Evolutionary conservation across 2,329 filamentous ascomycete species (phyloP).

Genomic region (Sporothrix schenckii): DNA sequence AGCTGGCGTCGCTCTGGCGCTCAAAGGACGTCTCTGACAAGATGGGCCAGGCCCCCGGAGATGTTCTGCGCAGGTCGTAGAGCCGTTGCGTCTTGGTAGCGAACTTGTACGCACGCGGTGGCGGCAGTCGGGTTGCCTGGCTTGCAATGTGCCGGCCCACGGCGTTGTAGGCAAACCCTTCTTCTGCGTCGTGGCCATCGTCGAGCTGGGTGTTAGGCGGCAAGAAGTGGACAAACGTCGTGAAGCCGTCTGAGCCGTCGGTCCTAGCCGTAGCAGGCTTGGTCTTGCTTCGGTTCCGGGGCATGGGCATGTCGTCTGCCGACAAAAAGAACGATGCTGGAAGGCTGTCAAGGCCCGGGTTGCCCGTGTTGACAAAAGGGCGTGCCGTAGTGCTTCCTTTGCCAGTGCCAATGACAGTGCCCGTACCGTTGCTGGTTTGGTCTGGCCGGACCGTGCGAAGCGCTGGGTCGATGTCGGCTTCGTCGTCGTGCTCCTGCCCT

Average conservation of each 20-base stretch:
- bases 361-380: not conserved
- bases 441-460: constrained; percentile 17
- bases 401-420: no score
- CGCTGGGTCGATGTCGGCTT: constrained; percentile 31
- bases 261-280: not conserved
- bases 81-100: constrained; percentile 20
- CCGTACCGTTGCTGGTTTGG: not conserved
- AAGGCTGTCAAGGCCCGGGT: constrained; percentile 35
- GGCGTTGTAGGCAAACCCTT: not conserved
- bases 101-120: constrained; percentile 24
- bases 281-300: not conserved
- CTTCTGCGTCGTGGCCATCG: constrained; percentile 18
- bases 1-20: constrained; percentile 43
- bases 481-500: not conserved
- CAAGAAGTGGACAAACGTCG: constrained; percentile 30
- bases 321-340: constrained; percentile 33
- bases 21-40: constrained; percentile 45
- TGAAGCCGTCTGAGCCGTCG: not conserved
- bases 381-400: no score
- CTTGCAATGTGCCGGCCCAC: not conserved
- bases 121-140: not conserved
- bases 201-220: constrained; percentile 34
- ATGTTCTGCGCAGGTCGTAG: not conserved
- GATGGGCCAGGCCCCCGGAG: constrained; percentile 34
- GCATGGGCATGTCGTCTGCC: not conserved